Evolutionary conservation across 129 eudicot species (phyloP).

Genomic region (Flaveria sonorensis): DNA sequence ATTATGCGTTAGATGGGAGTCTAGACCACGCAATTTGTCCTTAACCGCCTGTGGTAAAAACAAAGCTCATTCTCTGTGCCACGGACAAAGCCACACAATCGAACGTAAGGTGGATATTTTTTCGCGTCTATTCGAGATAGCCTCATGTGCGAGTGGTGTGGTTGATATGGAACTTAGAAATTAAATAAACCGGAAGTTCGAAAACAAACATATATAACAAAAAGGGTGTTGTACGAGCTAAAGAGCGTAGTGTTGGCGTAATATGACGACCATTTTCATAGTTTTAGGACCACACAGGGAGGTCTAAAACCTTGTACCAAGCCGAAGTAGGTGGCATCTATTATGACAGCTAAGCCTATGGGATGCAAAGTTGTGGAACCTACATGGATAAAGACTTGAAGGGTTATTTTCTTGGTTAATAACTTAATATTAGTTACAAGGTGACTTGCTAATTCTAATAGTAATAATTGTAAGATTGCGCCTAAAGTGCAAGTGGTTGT

Average conservation of each 20-base stretch:
- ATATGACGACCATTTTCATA: background rate
- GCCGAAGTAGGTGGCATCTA: slow-evolving; percentile 29
- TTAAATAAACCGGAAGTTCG: background rate
- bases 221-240: background rate
- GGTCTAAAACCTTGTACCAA: slow-evolving; percentile 42
- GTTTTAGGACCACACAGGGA: slow-evolving; percentile 33
- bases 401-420: background rate
- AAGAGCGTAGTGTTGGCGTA: background rate
- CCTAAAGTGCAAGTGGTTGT: no score
- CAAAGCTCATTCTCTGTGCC: no score
- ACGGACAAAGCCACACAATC: no score
- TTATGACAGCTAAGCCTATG: slow-evolving; percentile 26
- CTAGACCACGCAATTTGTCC: no score
- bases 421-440: no score
- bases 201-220: slow-evolving; percentile 13
- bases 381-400: slow-evolving; percentile 18
- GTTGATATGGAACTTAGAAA: background rate
- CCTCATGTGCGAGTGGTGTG: background rate
- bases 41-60: no score
- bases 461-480: no score
- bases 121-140: background rate
- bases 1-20: no score
- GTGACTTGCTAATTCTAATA: no score
- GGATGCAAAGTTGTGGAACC: slow-evolving; percentile 21
- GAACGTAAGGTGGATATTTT: no score